Evolutionary conservation across 805 yeast genomes (phyloP).

Genomic region (Barnettozyma populi): DNA sequence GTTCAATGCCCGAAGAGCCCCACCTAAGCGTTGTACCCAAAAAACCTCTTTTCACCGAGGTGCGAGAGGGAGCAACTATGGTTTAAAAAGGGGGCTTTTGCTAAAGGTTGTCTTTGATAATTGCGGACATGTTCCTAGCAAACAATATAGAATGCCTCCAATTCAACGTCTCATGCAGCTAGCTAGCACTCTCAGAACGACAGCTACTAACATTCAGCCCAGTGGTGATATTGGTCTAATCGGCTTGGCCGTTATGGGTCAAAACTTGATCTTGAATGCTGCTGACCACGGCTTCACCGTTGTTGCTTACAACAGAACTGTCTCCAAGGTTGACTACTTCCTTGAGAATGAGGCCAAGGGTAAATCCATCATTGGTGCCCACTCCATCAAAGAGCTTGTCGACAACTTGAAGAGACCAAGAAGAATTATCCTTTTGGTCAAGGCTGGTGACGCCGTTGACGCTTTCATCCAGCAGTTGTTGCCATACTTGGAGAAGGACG

Average conservation of each 20-base stretch:
- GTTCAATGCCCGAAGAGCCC: not conserved
- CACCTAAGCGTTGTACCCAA: not conserved
- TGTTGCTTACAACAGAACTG: conserved; percentile 98
- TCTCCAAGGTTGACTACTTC: conserved; percentile 91
- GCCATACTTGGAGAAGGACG: conserved; percentile 92
- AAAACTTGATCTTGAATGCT: conserved; percentile 92
- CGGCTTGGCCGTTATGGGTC: conserved; percentile 99
- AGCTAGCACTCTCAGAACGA: not conserved
- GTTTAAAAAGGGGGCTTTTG: not conserved
- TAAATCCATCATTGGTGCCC: conserved; percentile 93
- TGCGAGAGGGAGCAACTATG: not conserved
- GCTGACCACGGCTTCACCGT: conserved; percentile 99
- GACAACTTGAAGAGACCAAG: conserved; percentile 94
- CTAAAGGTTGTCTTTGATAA: too few species aligned
- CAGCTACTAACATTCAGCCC: conserved; percentile 18
- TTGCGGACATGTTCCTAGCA: not conserved
- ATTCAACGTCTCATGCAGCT: conserved; percentile 13
- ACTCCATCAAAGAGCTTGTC: conserved; percentile 81
- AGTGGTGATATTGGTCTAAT: conserved; percentile 97
- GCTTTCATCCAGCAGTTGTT: conserved; percentile 79
- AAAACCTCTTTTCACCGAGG: not conserved
- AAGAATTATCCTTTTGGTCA: conserved; percentile 88
- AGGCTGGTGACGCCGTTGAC: conserved; percentile 96
- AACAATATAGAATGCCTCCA: conserved; percentile 1
- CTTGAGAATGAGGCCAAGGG: conserved; percentile 95